Base-by-base conservation (phyloP, 2,329 filamentous ascomycete species). In the Colletotrichum eleusines region DNA sequence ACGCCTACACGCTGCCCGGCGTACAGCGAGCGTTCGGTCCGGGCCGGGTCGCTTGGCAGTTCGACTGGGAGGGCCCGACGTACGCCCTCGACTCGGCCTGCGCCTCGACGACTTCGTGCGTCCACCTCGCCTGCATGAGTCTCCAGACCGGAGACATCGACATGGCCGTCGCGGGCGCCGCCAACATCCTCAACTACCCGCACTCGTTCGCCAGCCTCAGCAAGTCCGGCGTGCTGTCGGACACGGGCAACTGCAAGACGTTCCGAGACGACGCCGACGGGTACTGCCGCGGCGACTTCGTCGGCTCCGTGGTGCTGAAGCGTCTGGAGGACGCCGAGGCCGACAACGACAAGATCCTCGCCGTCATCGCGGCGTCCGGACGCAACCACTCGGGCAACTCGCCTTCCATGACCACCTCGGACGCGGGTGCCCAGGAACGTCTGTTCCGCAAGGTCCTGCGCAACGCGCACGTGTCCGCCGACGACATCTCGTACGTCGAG, bases 241-340 rank as follows among this genome's bases (percentile, higher is more conserved):
- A 74, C 5, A 78, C 77, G 0, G 80, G 80, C 0, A 71, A 76
- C 40, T 80, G 76, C 59, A 79, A 78, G 66, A 73, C 80, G 0
- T 82, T 80, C 51, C 79, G 80, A 33, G 73, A 68, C 2, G 12
- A 28, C 0, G 78, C 76, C 1, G 80, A 86, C 63, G 87, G 87
- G 0, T 89, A 88, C 72, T 85, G 81, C 11, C 80, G 86, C 1
- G 84, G 82, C 0, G 87, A 89, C 53, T 86, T 83, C 0, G 76
- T 81, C 1, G 84, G 76, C 0, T 73, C 80, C 0, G 72, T 89
- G 0, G 72, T 87, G 1, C 69, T 89, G 0, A 89, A 88, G 77
- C 78, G 74, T 0, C 77, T 88, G 0, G 76, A 79, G 1, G 77
- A 83, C 58, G 87, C 87, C 0, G 46, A 88, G 0, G 74, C 75